These are phyloP conservation scores for Phylloporus sp. DNA, from an alignment of 1,284 basidiomycete species.

Conservation along the genomic window DNA sequence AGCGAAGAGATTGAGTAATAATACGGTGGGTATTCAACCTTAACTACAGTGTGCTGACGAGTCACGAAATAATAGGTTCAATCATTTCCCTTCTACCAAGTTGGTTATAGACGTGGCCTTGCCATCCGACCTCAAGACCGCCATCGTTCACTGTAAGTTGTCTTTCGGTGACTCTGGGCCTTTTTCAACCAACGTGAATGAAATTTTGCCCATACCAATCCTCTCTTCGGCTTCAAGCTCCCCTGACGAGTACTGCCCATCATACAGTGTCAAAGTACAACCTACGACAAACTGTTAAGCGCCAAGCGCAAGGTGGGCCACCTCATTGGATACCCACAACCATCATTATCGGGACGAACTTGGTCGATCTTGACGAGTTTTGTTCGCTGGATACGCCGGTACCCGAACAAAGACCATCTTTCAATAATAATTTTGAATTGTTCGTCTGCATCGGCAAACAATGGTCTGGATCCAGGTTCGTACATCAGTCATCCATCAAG, in stretches of 20 bases:
- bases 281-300: neutral
- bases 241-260: constrained; percentile 1
- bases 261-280: constrained; percentile 9
- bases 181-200: no score
- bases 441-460: neutral
- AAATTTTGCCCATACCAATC: constrained; percentile 12
- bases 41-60: no score
- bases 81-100: no score
- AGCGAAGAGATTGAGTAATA: no score
- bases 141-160: no score
- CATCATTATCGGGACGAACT: neutral
- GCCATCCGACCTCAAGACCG: no score
- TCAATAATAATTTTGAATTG: constrained; percentile 16
- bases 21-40: no score
- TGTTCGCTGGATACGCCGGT: constrained; percentile 18
- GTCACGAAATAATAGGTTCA: no score
- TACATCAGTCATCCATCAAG: neutral
- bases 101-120: no score
- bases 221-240: neutral
- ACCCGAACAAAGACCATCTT: constrained; percentile 16
- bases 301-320: neutral
- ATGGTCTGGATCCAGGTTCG: neutral
- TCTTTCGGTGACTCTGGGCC: no score
- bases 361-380: neutral
- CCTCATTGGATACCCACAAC: neutral